These are phyloP conservation scores for Leccinum variabile DNA, from an alignment of 1,284 basidiomycete genomes.

Conservation along the genomic window DNA sequence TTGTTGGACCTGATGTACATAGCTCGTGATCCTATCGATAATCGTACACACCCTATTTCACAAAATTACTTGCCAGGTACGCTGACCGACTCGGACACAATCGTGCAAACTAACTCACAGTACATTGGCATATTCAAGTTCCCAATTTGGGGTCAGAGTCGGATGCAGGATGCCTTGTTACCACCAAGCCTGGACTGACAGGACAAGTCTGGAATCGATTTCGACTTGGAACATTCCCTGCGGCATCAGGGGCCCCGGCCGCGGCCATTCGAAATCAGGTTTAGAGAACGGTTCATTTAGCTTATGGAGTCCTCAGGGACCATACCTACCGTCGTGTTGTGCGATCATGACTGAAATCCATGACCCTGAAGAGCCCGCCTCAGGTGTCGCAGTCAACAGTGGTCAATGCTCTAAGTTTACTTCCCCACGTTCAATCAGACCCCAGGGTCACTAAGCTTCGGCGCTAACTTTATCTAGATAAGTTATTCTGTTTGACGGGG, in stretches of 20 bases:
- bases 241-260: neutral
- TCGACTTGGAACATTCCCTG: neutral
- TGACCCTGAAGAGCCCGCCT: neutral
- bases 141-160: neutral
- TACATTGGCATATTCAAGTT: neutral
- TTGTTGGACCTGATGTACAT: too few relatives aligned
- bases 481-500: neutral
- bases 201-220: neutral
- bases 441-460: slow-evolving; percentile 3
- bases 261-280: neutral
- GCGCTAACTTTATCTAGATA: slow-evolving; percentile 1
- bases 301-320: neutral
- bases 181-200: neutral
- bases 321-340: neutral
- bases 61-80: neutral
- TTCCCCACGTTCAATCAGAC: neutral
- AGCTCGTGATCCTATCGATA: neutral
- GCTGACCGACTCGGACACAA: neutral
- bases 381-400: neutral
- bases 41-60: neutral
- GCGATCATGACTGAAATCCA: neutral
- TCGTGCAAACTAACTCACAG: neutral
- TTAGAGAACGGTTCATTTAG: neutral
- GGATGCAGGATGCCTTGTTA: neutral
- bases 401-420: neutral